A percentile compares a stretch with the other conserved stretches of the same genome.
Conservation (phyloP, 2,329 filamentous ascomycete species). For the Xylaria arbuscula region DNA sequence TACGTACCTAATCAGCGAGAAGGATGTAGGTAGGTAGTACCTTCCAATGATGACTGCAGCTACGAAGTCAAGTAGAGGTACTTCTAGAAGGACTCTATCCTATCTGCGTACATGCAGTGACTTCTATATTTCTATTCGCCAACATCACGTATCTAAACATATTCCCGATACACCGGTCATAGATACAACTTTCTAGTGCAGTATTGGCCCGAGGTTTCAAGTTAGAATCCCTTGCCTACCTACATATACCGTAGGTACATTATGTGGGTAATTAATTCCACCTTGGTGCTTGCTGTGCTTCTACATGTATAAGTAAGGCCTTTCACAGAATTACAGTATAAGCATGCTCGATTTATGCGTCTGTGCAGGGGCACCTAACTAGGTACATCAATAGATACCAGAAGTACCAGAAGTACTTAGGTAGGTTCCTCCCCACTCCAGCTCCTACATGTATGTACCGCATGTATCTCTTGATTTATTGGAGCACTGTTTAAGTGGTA, state of each 20-base stretch:
- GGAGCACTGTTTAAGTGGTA: conserved; percentile 35
- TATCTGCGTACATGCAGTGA: not conserved
- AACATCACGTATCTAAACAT: not conserved
- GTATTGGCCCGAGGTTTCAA: not conserved
- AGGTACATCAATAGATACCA: too few relatives aligned
- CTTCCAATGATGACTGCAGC: not conserved
- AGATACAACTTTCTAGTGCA: not conserved
- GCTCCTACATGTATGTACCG: too few relatives aligned
- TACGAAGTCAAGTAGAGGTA: not conserved
- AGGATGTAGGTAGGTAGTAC: not conserved
- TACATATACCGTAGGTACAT: not conserved
- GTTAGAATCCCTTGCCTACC: not conserved
- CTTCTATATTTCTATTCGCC: not conserved
- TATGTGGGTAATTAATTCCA: too few relatives aligned
- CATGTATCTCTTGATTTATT: not conserved
- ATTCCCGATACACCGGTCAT: not conserved
- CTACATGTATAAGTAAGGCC: too few relatives aligned
- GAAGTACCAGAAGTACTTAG: too few relatives aligned
- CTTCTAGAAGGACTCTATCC: not conserved
- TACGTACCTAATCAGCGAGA: not conserved
- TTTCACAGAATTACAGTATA: too few relatives aligned
- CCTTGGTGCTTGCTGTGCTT: too few relatives aligned
- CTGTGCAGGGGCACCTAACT: too few relatives aligned
- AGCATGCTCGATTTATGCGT: too few relatives aligned
- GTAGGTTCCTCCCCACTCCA: too few relatives aligned